Evolutionary conservation across 2,329 filamentous ascomycete genomes (phyloP), one percentile per base, ranked within the genome.

Genomic region (Penicillium sp.): DNA sequence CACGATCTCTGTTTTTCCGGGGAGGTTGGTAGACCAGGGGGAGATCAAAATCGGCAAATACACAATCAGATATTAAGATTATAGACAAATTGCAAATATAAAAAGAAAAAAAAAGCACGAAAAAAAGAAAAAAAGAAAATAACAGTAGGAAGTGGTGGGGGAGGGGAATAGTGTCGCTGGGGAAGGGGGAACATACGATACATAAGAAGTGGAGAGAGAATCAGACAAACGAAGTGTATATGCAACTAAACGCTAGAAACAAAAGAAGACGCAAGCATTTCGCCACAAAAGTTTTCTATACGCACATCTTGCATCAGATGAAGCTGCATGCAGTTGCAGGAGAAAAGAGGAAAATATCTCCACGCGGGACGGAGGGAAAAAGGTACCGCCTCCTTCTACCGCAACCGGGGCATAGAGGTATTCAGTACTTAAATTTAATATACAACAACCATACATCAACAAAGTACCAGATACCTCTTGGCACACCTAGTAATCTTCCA

Each of bases 191-290:
- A 48, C 38, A 37, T 56, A 49, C 52, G 56, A 53, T 61, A 61
- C 54, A 62, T 62, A 58, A 61, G 48, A 54, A 48, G 33, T 40
- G 44, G 35, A 32, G 32, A 22, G 26, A 37, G 49, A 52, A 53
- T 50, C 51, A 53, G 52, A 54, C 51, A 54, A 45, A 43, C 32
- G 24, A 33, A 2, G 33, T 45, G 33, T 45, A 43, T 42, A 51
- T 51, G 46, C 46, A 49, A 50, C 35, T 52, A 58, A 43, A 42
- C 40, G 32, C 22, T 33, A 51, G 39, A 33, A 33, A 45, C 22
- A 31, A 49, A 48, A 38, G n/a, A 32, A 47, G 48, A 59, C 55
- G 57, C 57, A 56, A 53, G 53, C 57, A 57, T 60, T 39, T 56
- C 53, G 58, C 61, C 58, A 65, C 61, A 31, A 57, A 38, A 42